Conservation (phyloP, 2,329 filamentous ascomycete genomes). For the Sarocladium strictum region DNA sequence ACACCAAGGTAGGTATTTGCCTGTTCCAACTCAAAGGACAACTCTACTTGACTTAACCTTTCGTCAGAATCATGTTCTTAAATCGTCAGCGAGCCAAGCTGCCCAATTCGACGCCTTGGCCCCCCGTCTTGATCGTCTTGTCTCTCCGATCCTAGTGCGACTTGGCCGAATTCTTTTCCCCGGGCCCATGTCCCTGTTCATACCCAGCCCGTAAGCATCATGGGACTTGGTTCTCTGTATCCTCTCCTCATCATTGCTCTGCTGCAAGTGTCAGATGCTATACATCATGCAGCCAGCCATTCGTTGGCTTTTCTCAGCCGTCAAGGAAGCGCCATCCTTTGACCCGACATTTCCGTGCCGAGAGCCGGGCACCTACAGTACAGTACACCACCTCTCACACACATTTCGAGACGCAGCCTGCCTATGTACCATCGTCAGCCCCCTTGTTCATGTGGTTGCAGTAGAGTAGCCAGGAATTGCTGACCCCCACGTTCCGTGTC, state of each 20-base stretch:
- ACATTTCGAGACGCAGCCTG: neutral
- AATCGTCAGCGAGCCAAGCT: neutral
- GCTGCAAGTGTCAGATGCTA: neutral
- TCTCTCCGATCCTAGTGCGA: conserved; percentile 7
- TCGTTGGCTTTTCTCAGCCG: neutral
- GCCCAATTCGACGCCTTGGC: neutral
- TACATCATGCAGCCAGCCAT: neutral
- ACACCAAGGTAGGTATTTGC: too few species aligned
- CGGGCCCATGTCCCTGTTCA: neutral
- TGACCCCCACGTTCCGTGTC: neutral
- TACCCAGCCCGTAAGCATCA: neutral
- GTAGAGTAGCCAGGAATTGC: neutral
- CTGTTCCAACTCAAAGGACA: neutral
- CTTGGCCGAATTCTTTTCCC: neutral
- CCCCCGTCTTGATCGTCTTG: conserved; percentile 6
- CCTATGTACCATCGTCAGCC: neutral
- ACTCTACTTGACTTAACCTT: neutral
- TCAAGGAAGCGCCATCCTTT: neutral
- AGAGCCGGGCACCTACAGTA: neutral
- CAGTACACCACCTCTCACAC: neutral
- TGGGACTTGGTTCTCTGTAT: neutral
- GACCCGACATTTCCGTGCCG: conserved; percentile 4
- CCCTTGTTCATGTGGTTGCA: neutral
- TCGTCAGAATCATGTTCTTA: too few species aligned
- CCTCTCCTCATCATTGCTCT: neutral